Percentiles rank a stretch among this genome's conserved stretches.
phyloP scores from a whole-genome alignment of 495 filamentous ascomycete species.

The Staphylotrichum longicolle region DNA sequence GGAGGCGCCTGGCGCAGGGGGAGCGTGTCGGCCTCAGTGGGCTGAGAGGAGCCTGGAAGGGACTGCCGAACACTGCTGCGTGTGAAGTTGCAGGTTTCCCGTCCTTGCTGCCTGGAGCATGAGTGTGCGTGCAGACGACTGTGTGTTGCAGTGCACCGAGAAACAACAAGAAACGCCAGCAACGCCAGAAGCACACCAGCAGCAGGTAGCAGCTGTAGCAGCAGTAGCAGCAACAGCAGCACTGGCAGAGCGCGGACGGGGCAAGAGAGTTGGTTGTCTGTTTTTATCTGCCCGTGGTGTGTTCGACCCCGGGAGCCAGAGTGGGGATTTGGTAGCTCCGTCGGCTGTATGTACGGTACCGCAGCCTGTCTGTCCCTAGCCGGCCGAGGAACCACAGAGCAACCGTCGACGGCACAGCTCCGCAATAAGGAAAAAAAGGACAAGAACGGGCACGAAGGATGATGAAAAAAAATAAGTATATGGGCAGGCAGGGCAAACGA shows the following conservation, averaged over 20 bases:
- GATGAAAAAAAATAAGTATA: not conserved
- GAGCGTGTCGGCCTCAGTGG: constrained; percentile 7
- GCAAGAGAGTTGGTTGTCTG: constrained; percentile 7
- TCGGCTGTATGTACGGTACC: constrained; percentile 24
- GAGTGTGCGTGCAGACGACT: not conserved
- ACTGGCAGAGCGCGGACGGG: constrained; percentile 4
- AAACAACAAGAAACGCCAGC: constrained; percentile 8
- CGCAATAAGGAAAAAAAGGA: not conserved
- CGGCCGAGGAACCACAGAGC: constrained; percentile 20
- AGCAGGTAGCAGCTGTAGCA: not conserved
- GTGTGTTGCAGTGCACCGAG: not conserved
- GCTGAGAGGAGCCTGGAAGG: not conserved
- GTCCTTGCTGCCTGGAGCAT: constrained; percentile 3
- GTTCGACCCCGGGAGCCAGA: constrained; percentile 5
- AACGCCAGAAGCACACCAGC: constrained; percentile 9
- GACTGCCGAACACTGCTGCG: not conserved
- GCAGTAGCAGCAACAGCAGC: constrained; percentile 1
- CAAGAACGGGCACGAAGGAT: not conserved
- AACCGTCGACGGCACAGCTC: constrained; percentile 10
- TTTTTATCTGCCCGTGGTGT: constrained; percentile 18
- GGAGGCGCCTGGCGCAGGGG: not conserved
- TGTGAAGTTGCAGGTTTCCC: not conserved
- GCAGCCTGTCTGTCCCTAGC: constrained; percentile 19
- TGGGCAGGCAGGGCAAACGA: not conserved
- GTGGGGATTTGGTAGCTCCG: constrained; percentile 6